These are phyloP conservation scores for Penicillium goetzii DNA, from an alignment of 495 filamentous ascomycete species.

Conservation along the genomic window DNA sequence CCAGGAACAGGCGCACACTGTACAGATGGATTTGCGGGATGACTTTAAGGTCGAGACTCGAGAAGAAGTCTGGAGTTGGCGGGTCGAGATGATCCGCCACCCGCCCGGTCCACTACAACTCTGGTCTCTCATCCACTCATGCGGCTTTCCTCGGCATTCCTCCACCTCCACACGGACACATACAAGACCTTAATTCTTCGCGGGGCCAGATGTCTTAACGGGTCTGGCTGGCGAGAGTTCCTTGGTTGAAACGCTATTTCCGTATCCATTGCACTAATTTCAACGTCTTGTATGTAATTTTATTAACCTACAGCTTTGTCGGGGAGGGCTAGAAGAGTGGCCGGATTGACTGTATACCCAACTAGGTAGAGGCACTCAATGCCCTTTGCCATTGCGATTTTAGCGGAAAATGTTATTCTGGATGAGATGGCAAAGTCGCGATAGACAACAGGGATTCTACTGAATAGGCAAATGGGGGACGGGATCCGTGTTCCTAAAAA, in stretches of 20 bases:
- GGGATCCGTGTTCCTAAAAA: too few relatives aligned
- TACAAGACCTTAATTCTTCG: not conserved
- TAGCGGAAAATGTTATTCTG: not conserved
- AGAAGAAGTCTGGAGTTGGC: conserved; percentile 24
- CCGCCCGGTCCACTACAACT: conserved; percentile 17
- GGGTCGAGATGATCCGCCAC: conserved; percentile 33
- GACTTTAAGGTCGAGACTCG: conserved; percentile 15
- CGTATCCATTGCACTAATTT: not conserved
- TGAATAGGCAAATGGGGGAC: not conserved
- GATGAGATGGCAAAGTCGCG: not conserved
- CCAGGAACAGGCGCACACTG: not conserved
- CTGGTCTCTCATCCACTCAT: conserved; percentile 16
- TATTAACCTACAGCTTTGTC: not conserved
- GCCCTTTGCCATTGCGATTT: not conserved
- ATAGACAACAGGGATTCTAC: not conserved
- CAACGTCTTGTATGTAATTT: not conserved
- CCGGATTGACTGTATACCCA: not conserved
- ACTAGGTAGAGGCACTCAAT: not conserved
- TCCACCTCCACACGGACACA: not conserved
- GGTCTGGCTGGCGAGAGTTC: not conserved
- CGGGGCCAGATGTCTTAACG: not conserved
- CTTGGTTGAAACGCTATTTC: not conserved
- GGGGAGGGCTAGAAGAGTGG: not conserved
- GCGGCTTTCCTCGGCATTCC: not conserved
- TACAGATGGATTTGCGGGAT: not conserved